Evolutionary conservation across 2,329 filamentous ascomycete species (phyloP).

Genomic region (Alternaria sp.): DNA sequence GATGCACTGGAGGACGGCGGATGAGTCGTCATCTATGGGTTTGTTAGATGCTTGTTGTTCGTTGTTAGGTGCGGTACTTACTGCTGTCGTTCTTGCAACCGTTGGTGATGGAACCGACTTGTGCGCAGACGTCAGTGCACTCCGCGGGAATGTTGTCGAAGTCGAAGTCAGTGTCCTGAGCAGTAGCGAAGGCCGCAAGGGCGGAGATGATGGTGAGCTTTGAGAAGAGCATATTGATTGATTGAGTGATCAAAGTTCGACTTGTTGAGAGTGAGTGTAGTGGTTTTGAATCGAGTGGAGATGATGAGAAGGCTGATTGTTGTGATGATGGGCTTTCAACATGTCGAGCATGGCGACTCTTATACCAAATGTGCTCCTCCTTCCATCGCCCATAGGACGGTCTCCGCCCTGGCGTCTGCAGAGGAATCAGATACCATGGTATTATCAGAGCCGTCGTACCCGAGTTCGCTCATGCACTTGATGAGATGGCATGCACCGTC

Average conservation of each 20-base stretch:
- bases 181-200: conserved; percentile 27
- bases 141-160: conserved; percentile 38
- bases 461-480: background rate
- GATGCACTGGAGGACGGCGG: conserved; percentile 35
- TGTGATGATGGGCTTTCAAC: background rate
- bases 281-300: background rate
- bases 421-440: background rate
- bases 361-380: conserved; percentile 1
- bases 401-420: background rate
- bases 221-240: conserved; percentile 29
- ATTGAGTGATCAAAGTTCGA: background rate
- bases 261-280: background rate
- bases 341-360: background rate
- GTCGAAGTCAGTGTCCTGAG: conserved; percentile 32
- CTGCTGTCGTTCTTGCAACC: conserved; percentile 34
- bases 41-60: background rate
- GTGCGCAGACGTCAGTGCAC: conserved; percentile 37
- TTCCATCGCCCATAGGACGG: background rate
- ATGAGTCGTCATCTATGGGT: conserved; percentile 24
- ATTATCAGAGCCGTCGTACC: background rate
- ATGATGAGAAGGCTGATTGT: background rate
- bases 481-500: background rate
- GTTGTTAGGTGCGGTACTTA: background rate
- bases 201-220: conserved; percentile 33
- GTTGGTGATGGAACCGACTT: conserved; percentile 28